Conservation (phyloP, 305 asterid genomes). For the Andrographis paniculata region DNA sequence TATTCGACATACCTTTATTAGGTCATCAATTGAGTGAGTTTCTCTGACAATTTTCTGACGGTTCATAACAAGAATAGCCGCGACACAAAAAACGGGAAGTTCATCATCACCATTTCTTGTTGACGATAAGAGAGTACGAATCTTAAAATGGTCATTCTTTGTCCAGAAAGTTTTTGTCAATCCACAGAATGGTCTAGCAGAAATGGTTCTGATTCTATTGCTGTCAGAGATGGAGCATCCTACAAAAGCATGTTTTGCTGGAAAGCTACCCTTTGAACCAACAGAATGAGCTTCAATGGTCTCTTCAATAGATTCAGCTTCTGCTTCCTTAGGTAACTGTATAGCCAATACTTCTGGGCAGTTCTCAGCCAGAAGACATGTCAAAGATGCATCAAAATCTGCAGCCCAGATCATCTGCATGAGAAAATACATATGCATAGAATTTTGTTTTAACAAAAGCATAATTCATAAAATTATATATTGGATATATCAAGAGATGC, state of each 20-base stretch:
- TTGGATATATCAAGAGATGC: constrained; percentile 3
- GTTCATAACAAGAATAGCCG: constrained; percentile 90
- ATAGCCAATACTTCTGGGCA: constrained; percentile 72
- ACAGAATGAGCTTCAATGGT: constrained; percentile 31
- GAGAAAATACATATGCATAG: constrained; percentile 1
- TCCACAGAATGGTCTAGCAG: constrained; percentile 78
- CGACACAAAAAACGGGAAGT: constrained; percentile 91
- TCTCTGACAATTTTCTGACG: constrained; percentile 77
- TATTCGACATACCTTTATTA: constrained; percentile 79
- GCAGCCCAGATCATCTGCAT: constrained; percentile 99
- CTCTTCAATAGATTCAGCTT: constrained; percentile 49
- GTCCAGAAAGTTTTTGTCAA: constrained; percentile 84
- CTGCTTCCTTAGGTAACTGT: constrained; percentile 50
- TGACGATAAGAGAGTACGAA: constrained; percentile 39
- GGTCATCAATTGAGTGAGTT: constrained; percentile 85
- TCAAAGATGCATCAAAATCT: constrained; percentile 72
- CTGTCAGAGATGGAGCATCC: constrained; percentile 44
- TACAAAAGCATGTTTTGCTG: constrained; percentile 40
- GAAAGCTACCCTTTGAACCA: constrained; percentile 33
- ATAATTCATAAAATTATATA: constrained; percentile 5
- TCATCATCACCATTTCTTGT: constrained; percentile 80
- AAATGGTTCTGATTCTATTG: constrained; percentile 41
- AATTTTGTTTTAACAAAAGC: not conserved
- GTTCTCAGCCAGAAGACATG: constrained; percentile 54
- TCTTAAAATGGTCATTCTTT: constrained; percentile 46